Evolutionary conservation across 169 alveolate genomes (phyloP), one percentile per base, ranked within the genome.

Genomic region (Besnoitia besnoiti): DNA sequence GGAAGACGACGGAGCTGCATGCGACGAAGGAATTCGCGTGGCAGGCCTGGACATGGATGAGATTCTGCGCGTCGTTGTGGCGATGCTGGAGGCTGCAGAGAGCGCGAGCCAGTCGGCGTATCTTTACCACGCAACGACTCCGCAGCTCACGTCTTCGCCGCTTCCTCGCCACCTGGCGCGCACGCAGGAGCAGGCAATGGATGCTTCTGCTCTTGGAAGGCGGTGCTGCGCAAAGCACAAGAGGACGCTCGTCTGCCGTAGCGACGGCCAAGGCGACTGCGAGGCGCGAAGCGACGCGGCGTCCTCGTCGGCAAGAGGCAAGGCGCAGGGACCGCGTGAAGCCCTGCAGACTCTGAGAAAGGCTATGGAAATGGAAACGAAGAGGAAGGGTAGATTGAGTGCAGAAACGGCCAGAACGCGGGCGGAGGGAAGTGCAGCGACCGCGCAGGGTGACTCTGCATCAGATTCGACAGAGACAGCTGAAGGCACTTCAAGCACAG

Each of bases 101-200:
- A 35, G 44, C 37, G 3, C 87, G 33, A 42, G 87, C 30, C 61
- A 37, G 40, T 2, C 87, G 19, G 59, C 87, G 4, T 77, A 77
- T 40, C 50, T 90, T 27, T 90, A 85, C 85, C 77, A 90, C 37
- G 93, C 93, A 0, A 44, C 90, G 39, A 85, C 67, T 77, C 93
- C 93, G 82, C 93, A 42, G 73, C 73, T 90, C 19, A 90, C 93
- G 14, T 44, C 90, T 27, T 76, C 90, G 37, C 73, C 59, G n/a
- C 47, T 90, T 37, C 90, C 93, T 39, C 75, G 88, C 30, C 93
- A 77, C n/a, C 85, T 77, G 40, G 55, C 87, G 37, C 10, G 87
- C 42, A 77, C 91, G 39, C 85, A 87, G 84, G 88, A 80, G 89
- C 93, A 90, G 75, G 73, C 62, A 49, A 1, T 73, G 39, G 39